phyloP scores from a whole-genome alignment of 805 yeast species.

The Ogataea pilisensis region DNA sequence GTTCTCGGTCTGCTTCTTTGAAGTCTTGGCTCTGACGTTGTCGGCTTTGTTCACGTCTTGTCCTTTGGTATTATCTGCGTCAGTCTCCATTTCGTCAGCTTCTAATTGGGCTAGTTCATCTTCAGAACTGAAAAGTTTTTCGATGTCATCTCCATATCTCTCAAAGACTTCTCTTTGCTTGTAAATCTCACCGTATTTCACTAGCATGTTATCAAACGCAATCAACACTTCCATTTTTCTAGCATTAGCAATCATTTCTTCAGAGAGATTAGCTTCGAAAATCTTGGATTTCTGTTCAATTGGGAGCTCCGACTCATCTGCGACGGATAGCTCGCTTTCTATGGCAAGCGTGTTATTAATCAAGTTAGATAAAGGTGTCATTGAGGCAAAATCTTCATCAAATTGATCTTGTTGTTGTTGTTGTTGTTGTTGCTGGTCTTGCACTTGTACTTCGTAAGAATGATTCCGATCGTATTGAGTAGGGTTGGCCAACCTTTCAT shows the following conservation, averaged over 20 bases:
- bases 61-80: background rate
- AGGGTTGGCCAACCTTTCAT: slow-evolving; percentile 20
- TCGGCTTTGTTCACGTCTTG: background rate
- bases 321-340: background rate
- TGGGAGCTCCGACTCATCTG: slow-evolving; percentile 16
- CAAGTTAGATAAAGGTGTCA: slow-evolving; percentile 11
- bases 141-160: slow-evolving; percentile 28
- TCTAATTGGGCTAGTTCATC: slow-evolving; percentile 17
- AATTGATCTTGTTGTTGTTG: background rate
- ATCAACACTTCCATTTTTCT: slow-evolving; percentile 33
- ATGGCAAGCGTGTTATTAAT: slow-evolving; percentile 19
- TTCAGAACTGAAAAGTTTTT: slow-evolving; percentile 22
- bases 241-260: slow-evolving; percentile 23
- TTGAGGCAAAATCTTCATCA: background rate
- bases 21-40: background rate
- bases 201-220: slow-evolving; percentile 66
- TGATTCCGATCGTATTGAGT: too few relatives aligned
- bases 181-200: slow-evolving; percentile 42
- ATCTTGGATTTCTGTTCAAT: slow-evolving; percentile 22
- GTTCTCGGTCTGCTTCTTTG: slow-evolving; percentile 6
- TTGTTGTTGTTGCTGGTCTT: background rate
- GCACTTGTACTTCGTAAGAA: too few relatives aligned
- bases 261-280: slow-evolving; percentile 13
- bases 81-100: background rate
- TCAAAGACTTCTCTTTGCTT: slow-evolving; percentile 26